Percentiles rank a stretch among this genome's conserved stretches.
phyloP scores from a whole-genome alignment of 225 moss, liverwort and hornwort species.

The Polytrichum formosum region DNA sequence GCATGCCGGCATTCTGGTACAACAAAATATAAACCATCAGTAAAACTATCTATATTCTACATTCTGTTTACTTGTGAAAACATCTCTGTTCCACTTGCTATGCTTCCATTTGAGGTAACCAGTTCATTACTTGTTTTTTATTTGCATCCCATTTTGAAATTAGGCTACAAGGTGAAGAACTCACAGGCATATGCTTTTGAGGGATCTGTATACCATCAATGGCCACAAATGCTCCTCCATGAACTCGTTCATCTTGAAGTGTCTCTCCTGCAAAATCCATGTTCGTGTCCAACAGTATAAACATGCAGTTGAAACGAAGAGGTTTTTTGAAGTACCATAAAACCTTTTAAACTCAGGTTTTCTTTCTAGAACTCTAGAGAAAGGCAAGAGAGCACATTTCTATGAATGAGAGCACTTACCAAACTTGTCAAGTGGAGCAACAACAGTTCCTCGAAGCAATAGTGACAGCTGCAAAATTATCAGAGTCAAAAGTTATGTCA shows the following conservation, averaged over 20 bases:
- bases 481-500: too few relatives aligned
- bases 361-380: too few relatives aligned
- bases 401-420: slow-evolving; percentile 37
- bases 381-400: too few relatives aligned
- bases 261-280: slow-evolving; percentile 69
- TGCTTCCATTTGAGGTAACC: too few relatives aligned
- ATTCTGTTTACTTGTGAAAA: too few relatives aligned
- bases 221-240: slow-evolving; percentile 90
- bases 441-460: slow-evolving; percentile 91
- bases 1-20: slow-evolving; percentile 88
- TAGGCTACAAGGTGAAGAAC: background rate
- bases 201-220: slow-evolving; percentile 91
- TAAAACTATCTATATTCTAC: too few relatives aligned
- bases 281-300: slow-evolving; percentile 9
- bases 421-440: slow-evolving; percentile 96
- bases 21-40: background rate
- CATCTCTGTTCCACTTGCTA: too few relatives aligned
- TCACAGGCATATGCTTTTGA: slow-evolving; percentile 88
- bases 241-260: slow-evolving; percentile 97
- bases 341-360: too few relatives aligned
- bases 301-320: too few relatives aligned
- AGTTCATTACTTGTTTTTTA: too few relatives aligned
- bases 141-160: too few relatives aligned
- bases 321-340: too few relatives aligned
- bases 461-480: slow-evolving; percentile 62